Evolutionary conservation across 2,329 filamentous ascomycete species (phyloP), one percentile per base, ranked within the genome.

Genomic region (Pseudogymnoascus sp.): DNA sequence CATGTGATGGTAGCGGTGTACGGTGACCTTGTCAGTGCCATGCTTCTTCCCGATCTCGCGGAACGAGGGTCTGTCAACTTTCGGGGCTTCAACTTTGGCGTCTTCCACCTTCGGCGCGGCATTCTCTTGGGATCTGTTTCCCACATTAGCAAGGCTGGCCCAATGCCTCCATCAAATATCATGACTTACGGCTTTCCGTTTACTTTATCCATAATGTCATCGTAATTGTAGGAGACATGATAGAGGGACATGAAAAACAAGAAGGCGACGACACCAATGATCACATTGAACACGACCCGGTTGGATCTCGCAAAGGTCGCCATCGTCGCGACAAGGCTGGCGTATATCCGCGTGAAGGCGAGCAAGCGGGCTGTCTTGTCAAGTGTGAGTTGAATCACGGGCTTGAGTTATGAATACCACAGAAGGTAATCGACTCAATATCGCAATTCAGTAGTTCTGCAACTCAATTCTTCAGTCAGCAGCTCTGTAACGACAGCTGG

Each of bases 21-120:
- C 63, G 7, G 71, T 74, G n/a, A 76, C 74, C 62, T 76, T 76
- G 66, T 77, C 73, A 4, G 74, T 75, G 33, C 73, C 74, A 62
- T 76, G 68, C 18, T 73, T 72, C 12, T 68, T 64, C 5, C 72
- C 74, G 52, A 77, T 69, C 13, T 75, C 71, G 59, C 71, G 69
- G 65, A 73, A 74, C 7, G 65, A 63, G 33, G 64, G 67, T 27
- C 45, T 52, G 18, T 25, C 39, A 18, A 21, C 9, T 45, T 45
- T 45, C 12, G 40, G 40, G 21, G 40, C 40, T 45, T 13, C 40
- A 27, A 27, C 40, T 5, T 45, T 52, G 45, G 45, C 4, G 25
- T 52, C 45, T 15, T 31, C 45, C 7, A 52, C 25, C n/a, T 52
- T 29, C 8, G 25, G 13, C 13, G 25, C 8, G 8, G 13, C 13